Conservation (phyloP, 148 eudicot genomes). For the Beta vulgaris region DNA sequence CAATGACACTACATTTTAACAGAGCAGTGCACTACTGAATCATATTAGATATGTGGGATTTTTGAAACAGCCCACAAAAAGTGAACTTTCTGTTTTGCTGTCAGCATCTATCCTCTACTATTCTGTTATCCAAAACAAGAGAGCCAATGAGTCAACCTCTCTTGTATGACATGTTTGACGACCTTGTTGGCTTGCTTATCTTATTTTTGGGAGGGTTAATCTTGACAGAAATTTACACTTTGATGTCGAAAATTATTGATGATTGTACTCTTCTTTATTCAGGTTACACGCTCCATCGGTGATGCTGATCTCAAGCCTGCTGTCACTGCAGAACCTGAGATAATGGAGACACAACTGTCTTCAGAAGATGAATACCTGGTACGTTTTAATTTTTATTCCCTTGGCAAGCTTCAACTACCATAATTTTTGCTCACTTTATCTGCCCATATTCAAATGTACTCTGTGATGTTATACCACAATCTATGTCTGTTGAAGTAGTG, state of each 20-base stretch:
- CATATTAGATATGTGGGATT: too few species aligned
- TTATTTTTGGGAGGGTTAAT: neutral
- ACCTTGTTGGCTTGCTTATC: neutral
- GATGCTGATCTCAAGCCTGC: conserved; percentile 97
- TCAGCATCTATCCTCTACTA: neutral
- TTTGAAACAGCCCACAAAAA: too few species aligned
- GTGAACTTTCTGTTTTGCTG: neutral
- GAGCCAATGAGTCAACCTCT: too few species aligned
- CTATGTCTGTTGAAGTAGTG: neutral
- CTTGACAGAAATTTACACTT: neutral
- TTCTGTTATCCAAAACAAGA: too few species aligned
- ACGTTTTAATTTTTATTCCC: conserved; percentile 25
- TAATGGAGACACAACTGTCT: conserved; percentile 63
- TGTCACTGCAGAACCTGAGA: conserved; percentile 97
- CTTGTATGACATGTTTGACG: too few species aligned
- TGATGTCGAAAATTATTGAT: conserved; percentile 2
- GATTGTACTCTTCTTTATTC: conserved; percentile 13
- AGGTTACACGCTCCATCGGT: conserved; percentile 97
- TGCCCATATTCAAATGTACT: neutral
- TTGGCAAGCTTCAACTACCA: neutral
- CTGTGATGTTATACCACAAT: neutral
- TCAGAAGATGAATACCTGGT: conserved; percentile 84
- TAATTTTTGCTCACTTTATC: neutral
- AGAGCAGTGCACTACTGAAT: too few species aligned
- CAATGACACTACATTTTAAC: too few species aligned